Evolutionary conservation across 2,329 filamentous ascomycete genomes (phyloP), one percentile per base, ranked within the genome.

Genomic region (Aspergillus hortae): DNA sequence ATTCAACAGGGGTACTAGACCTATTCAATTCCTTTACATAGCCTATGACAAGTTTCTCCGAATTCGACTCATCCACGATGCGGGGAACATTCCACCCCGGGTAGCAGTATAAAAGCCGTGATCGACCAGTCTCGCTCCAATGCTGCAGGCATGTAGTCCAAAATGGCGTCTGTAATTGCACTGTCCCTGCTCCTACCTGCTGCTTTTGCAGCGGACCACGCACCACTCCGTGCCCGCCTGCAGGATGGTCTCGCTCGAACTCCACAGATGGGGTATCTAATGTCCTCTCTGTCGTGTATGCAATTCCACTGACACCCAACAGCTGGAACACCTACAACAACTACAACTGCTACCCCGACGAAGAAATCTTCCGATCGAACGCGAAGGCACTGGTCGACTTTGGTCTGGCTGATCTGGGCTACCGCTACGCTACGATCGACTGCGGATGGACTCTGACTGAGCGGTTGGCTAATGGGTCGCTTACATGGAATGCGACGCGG

Each of bases 251-350:
- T 65, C 6, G 65, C 64, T 6, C 49, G 46, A 4, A 68, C 63
- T 12, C 65, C 64, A 21, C 65, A 60, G 6, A 68, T 67, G 65
- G 65, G 64, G 64, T 67, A 19, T 19, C 19, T 19, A 4, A 19
- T 19, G 54, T 49, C 2, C 14, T 4, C 19, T 30, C 27, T 30
- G 27, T 11, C 27, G 7, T 45, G 12, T 1, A 15, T 11, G n/a
- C 27, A 12, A 7, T 33, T 19, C 14, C 2, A 12, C 40, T 14
- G 17, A 10, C 11, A 17, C 44, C 17, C 51, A 0, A 54, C 62
- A 55, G 80, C 11, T 85, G 81, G 81, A 84, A 84, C 54, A 79
- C 76, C 2, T 85, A 85, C 57, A 85, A 85, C 49, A 70, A 77
- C 38, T 82, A 80, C 63, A 71, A 67, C 46, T 83, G 80, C 60